Evolutionary conservation across 208 protist genomes (phyloP).

Genomic region (Leishmania aethiopica): DNA sequence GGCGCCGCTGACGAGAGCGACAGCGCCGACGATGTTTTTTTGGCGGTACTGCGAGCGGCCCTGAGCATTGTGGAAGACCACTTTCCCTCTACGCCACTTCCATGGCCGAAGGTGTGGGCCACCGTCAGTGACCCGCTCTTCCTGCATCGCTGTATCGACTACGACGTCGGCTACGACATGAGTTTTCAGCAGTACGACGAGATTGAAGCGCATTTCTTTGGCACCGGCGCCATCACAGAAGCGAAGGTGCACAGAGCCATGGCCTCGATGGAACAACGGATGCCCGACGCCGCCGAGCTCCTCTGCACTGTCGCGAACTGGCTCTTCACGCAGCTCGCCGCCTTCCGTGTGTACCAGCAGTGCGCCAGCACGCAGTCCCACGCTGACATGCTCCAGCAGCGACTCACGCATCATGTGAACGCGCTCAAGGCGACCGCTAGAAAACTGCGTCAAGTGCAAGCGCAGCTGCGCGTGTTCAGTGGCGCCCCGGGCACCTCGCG

Average conservation of each 20-base stretch:
- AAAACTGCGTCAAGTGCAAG: constrained; percentile 41
- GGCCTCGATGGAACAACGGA: constrained; percentile 1
- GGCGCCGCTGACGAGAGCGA: constrained; percentile 11
- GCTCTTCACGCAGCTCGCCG: constrained; percentile 47
- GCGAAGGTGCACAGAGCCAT: constrained; percentile 25
- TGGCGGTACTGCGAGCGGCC: constrained; percentile 34
- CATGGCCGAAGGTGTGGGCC: constrained; percentile 44
- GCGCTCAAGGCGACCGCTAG: constrained; percentile 38
- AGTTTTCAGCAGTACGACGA: constrained; percentile 32
- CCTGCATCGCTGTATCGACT: constrained; percentile 42
- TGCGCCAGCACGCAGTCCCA: constrained; percentile 43
- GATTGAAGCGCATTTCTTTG: constrained; percentile 34
- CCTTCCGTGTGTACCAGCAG: constrained; percentile 38
- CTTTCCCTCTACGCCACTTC: constrained; percentile 16
- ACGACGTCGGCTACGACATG: constrained; percentile 47
- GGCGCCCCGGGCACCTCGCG: constrained; percentile 5
- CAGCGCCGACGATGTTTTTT: constrained; percentile 14
- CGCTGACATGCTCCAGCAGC: constrained; percentile 47
- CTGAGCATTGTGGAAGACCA: constrained; percentile 43
- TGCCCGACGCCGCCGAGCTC: constrained; percentile 4
- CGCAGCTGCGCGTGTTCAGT: constrained; percentile 33
- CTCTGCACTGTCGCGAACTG: constrained; percentile 43
- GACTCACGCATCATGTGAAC: constrained; percentile 44
- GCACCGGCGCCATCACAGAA: constrained; percentile 11
- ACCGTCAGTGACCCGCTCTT: constrained; percentile 41